Percentiles rank a stretch among this genome's conserved stretches.
Conservation (phyloP, 2,329 filamentous ascomycete species). For the Thielaviopsis euricoi region DNA sequence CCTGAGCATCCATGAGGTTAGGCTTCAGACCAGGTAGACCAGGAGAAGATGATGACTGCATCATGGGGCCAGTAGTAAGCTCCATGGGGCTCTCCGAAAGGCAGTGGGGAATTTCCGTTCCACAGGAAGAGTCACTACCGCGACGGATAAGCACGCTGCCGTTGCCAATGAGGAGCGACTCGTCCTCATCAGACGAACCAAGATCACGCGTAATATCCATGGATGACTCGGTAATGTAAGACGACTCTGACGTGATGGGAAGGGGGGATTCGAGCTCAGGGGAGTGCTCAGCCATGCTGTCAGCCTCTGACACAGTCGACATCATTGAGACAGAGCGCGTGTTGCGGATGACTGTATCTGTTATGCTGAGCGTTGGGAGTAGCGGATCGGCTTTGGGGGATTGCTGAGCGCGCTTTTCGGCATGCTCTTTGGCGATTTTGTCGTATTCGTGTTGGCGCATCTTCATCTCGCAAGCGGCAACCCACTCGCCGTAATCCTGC, state of each 20-base stretch:
- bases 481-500: constrained; percentile 63
- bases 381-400: not conserved
- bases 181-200: not conserved
- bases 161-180: not conserved
- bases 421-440: constrained; percentile 9
- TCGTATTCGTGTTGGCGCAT: constrained; percentile 46
- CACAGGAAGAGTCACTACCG: constrained; percentile 3
- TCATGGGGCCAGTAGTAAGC: constrained; percentile 2
- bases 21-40: constrained; percentile 1
- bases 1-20: not conserved
- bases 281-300: constrained; percentile 3
- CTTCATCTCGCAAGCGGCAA: constrained; percentile 56
- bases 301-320: not conserved
- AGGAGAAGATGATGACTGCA: constrained; percentile 9
- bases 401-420: not conserved
- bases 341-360: not conserved
- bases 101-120: not conserved
- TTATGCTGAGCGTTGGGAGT: constrained; percentile 5
- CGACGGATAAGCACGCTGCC: constrained; percentile 3
- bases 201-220: constrained; percentile 7
- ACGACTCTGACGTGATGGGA: not conserved
- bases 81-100: constrained; percentile 6
- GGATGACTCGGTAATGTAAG: constrained; percentile 1
- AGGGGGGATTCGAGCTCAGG: not conserved
- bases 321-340: constrained; percentile 5